These are phyloP conservation scores for Tylopilus cervinicoccineus DNA, from an alignment of 768 basidiomycete species.

Conservation along the genomic window DNA sequence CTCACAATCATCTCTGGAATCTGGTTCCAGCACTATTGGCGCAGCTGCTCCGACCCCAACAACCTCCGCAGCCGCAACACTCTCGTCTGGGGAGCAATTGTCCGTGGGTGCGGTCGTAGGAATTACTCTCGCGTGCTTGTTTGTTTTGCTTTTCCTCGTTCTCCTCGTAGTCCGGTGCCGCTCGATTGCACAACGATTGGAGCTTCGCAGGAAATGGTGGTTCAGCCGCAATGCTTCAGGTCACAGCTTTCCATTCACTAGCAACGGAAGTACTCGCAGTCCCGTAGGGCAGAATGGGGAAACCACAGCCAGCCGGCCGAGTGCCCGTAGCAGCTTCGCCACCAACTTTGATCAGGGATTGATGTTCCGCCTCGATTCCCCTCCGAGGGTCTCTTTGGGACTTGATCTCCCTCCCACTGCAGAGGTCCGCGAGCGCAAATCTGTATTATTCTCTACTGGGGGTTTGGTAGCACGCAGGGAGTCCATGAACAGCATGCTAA, in stretches of 20 bases:
- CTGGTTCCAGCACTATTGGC: constrained; percentile 12
- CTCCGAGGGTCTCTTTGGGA: constrained; percentile 7
- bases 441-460: constrained; percentile 21
- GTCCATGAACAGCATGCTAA: constrained; percentile 40
- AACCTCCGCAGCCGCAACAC: background rate
- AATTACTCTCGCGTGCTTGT: constrained; percentile 32
- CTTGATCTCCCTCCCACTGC: constrained; percentile 49
- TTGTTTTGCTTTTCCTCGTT: constrained; percentile 33
- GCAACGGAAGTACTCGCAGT: constrained; percentile 9
- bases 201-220: constrained; percentile 47
- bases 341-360: constrained; percentile 51
- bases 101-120: constrained; percentile 47
- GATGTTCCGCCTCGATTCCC: constrained; percentile 21
- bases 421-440: constrained; percentile 43
- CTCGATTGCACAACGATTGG: constrained; percentile 37
- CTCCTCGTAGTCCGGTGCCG: constrained; percentile 47
- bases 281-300: constrained; percentile 14
- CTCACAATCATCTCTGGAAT: constrained; percentile 2
- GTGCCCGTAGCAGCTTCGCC: constrained; percentile 58
- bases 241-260: constrained; percentile 6
- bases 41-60: constrained; percentile 15
- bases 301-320: constrained; percentile 23
- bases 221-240: constrained; percentile 22
- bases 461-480: constrained; percentile 26
- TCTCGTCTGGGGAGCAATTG: constrained; percentile 27